phyloP scores from a whole-genome alignment of 305 asterid genomes.

The Solanum chacoense region DNA sequence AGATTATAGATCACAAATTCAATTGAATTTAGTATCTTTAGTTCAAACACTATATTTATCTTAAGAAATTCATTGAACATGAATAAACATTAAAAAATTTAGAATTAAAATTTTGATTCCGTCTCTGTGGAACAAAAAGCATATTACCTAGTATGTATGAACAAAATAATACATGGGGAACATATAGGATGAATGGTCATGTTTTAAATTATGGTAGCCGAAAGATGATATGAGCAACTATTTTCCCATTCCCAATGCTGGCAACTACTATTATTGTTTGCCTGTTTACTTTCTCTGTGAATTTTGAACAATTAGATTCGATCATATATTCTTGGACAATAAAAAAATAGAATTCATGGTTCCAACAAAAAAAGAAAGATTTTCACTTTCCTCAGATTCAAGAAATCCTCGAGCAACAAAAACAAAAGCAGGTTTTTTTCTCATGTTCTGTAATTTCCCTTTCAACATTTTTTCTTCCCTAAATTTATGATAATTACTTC shows the following conservation, averaged over 20 bases:
- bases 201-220: conserved; percentile 30
- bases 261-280: conserved; percentile 11
- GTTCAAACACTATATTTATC: no score
- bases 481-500: background rate
- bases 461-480: background rate
- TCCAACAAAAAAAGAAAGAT: background rate
- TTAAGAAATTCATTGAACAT: no score
- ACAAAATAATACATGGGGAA: background rate
- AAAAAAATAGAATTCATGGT: background rate
- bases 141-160: background rate
- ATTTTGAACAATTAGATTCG: background rate
- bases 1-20: background rate
- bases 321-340: background rate
- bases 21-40: no score
- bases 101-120: no score
- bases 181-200: conserved; percentile 15
- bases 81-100: rapidly evolving
- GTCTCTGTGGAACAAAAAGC: background rate
- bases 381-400: conserved; percentile 13
- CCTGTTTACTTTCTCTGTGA: conserved; percentile 6
- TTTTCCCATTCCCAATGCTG: conserved; percentile 35
- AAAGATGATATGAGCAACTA: conserved; percentile 8
- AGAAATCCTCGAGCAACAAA: conserved; percentile 34
- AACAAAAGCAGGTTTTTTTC: background rate
- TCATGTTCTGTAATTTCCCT: background rate